Base-by-base conservation (phyloP, 805 yeast species). In the Yarrowia keelungensis region DNA sequence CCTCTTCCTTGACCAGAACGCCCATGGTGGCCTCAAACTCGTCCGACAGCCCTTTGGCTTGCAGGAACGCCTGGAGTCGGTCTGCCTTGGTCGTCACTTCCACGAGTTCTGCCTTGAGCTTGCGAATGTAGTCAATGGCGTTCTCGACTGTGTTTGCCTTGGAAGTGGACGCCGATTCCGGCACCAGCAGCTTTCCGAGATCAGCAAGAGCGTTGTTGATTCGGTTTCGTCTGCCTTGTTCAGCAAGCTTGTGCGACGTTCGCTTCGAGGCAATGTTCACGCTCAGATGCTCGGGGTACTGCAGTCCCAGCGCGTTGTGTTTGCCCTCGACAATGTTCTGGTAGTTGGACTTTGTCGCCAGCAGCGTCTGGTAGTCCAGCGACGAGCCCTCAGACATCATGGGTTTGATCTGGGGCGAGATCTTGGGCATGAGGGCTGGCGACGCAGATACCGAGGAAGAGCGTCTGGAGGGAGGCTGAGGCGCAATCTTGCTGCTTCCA, bases 81-180 rank as follows among this genome's bases (percentile, higher is more conserved):
- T 62, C 56, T 10, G 56, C 56, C 46, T 32, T 19, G 12, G 56
- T 62, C 10, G 73, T 75, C 26, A 72, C 58, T 32, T 58, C 69
- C 26, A 73, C 76, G 39, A 83, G 74, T 70, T 83, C 81, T 8
- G 71, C 71, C 38, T 79, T 79, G 67, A 89, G 77, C 42, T 79
- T 77, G 59, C 80, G 78, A 69, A 94, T 92, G 75, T 90, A 91
- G 26, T 80, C 80, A 35, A 90, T 87, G 0, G 97, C 97, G 74
- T 92, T 81, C 77, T 94, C 99, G 3, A 95, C 97, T 0, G 98
- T 94, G 2, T 97, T 92, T 1, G 98, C 98, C 75, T 94, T 94
- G 36, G 96, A 89, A 0, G 96, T 96, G 42, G 90, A 88, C 12
- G 73, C 73, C 15, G 70, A 3, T 81, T 72, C 14, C 7, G 87